Evolutionary conservation across 2,329 filamentous ascomycete species (phyloP), one percentile per base, ranked within the genome.

Genomic region (Xylaria sp.): DNA sequence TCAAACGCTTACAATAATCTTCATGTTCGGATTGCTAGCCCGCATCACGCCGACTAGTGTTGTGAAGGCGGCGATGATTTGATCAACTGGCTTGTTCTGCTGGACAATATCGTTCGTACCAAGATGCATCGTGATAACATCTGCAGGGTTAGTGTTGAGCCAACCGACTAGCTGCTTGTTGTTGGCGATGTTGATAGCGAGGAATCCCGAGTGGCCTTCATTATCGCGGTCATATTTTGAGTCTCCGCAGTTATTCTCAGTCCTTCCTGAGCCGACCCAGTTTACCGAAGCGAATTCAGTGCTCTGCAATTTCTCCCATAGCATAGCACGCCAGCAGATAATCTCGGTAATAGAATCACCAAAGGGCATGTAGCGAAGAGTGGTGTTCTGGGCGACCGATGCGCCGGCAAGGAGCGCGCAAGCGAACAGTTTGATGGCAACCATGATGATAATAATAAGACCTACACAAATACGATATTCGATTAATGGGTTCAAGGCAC

Each of bases 61-160:
- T 5, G 79, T 79, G 68, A 82, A 83, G 7, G 81, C 81, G 11
- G 77, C 74, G 27, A 82, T 78, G 62, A 83, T 82, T 47, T 82
- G 77, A 36, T 69, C 65, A 0, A 75, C 72, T 2, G 75, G 72
- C 75, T 80, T 81, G 69, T 77, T 80, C 72, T 81, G 77, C 75
- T 81, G 79, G 58, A 81, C 80, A 65, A 79, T 80, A 59, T 83
- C 81, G 69, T 83, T 83, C 50, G 82, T 83, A 19, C 82, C 81
- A 1, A 84, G 69, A 71, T 84, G 81, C 81, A 83, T 83, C 9
- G 80, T 82, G 64, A 84, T 79, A 30, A 84, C 79, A 69, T 84
- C 81, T 1, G 82, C 81, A 0, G 80, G 80, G 68, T 82, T 83
- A 14, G 42, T 71, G 74, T 80, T 72, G 53, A 84, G 75, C 81